phyloP scores from a whole-genome alignment of 2,329 filamentous ascomycete species.

The Mollisiaceae sp. region DNA sequence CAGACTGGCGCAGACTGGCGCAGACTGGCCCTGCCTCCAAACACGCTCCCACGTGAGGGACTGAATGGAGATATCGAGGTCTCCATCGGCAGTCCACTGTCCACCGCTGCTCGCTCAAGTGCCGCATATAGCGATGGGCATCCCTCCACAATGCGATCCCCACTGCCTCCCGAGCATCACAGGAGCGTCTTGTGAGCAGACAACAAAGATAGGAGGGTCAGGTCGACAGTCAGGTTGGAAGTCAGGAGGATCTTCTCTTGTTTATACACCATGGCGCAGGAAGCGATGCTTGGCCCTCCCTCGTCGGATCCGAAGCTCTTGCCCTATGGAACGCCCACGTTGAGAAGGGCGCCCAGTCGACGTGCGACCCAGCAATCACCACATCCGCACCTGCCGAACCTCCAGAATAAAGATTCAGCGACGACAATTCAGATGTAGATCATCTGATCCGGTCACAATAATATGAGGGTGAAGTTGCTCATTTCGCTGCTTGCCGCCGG shows the following conservation, averaged over 20 bases:
- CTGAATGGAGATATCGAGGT: neutral
- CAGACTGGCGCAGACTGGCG: no score
- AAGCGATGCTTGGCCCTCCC: neutral
- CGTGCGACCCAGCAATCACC: neutral
- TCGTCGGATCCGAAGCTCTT: neutral
- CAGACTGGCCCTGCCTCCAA: neutral
- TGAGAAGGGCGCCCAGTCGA: neutral
- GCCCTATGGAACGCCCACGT: constrained; percentile 6
- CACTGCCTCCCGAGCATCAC: neutral
- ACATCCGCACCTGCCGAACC: constrained; percentile 14
- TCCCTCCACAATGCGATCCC: neutral
- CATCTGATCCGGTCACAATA: constrained; percentile 13
- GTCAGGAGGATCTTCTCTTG: neutral
- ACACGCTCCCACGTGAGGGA: neutral
- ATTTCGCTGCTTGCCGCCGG: constrained; percentile 18
- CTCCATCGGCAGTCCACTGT: neutral
- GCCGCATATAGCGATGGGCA: neutral
- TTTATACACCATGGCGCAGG: constrained; percentile 4
- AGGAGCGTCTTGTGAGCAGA: neutral
- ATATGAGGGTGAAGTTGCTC: constrained; percentile 12
- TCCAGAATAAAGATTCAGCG: constrained; percentile 11
- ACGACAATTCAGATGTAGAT: neutral
- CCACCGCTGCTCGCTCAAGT: neutral
- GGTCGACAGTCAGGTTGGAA: neutral
- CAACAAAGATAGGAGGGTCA: constrained; percentile 2